Conservation (phyloP, 495 filamentous ascomycete species). For the Chaetomidium leptoderma region DNA sequence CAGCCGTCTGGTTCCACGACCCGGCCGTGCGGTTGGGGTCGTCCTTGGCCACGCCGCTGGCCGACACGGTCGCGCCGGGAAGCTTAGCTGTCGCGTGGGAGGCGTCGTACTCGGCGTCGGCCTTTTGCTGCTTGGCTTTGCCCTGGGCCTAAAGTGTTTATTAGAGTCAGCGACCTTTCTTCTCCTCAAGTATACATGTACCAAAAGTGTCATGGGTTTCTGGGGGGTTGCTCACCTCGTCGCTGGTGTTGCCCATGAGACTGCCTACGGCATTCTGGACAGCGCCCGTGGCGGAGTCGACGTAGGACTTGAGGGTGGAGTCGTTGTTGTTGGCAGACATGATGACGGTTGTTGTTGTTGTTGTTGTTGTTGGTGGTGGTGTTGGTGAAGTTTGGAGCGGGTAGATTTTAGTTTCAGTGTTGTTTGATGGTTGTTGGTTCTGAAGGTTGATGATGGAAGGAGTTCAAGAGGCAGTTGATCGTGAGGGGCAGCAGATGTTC, state of each 20-base stretch:
- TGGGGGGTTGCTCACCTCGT: slow-evolving; percentile 40
- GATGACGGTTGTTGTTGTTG: slow-evolving; percentile 19
- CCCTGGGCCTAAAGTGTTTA: slow-evolving; percentile 39
- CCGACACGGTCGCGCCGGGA: slow-evolving; percentile 62
- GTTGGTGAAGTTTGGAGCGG: too few species aligned
- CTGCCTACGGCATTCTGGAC: slow-evolving; percentile 68
- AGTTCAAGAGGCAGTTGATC: not conserved
- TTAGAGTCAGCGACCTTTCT: not conserved
- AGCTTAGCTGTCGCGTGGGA: slow-evolving; percentile 70
- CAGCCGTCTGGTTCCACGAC: slow-evolving; percentile 80
- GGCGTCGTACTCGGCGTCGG: slow-evolving; percentile 58
- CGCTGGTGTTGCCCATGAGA: slow-evolving; percentile 66
- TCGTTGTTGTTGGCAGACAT: slow-evolving; percentile 62
- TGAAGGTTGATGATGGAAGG: not conserved
- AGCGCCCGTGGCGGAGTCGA: slow-evolving; percentile 71
- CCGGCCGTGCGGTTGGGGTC: slow-evolving; percentile 66
- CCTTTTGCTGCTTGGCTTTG: slow-evolving; percentile 56
- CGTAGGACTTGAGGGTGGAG: slow-evolving; percentile 75
- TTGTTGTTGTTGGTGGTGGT: slow-evolving; percentile 3
- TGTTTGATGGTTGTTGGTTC: slow-evolving; percentile 8
- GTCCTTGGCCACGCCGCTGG: slow-evolving; percentile 66
- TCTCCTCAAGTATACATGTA: too few species aligned
- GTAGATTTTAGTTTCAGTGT: slow-evolving; percentile 2
- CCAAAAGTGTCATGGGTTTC: not conserved
- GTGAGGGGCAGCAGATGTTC: not conserved